Percentiles rank a stretch among this genome's conserved stretches.
Evolutionary conservation across 306 rosid genomes (phyloP).

Genomic region (Hippophae tibetana): DNA sequence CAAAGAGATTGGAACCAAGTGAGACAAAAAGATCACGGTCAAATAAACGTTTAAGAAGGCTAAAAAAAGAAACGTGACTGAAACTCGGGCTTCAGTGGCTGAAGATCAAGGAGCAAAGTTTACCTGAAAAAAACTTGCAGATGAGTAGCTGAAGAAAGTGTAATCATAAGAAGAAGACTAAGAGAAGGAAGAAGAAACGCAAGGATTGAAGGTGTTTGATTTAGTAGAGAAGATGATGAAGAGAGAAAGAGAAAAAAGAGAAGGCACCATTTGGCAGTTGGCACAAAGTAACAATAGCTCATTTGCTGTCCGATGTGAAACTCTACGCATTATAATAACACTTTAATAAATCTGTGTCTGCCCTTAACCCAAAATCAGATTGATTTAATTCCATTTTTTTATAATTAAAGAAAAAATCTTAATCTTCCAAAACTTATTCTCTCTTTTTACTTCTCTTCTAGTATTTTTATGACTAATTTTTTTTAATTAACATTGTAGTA

Average conservation of each 20-base stretch:
- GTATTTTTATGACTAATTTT: too few species aligned
- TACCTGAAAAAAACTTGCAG: slow-evolving; percentile 43
- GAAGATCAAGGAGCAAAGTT: slow-evolving; percentile 1
- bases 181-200: slow-evolving; percentile 1
- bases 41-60: slow-evolving; percentile 1
- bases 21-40: background rate
- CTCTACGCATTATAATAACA: too few species aligned
- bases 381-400: too few species aligned
- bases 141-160: slow-evolving; percentile 28
- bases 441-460: too few species aligned
- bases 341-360: too few species aligned
- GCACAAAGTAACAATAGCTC: slow-evolving; percentile 50
- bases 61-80: slow-evolving; percentile 7
- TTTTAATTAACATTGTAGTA: too few species aligned
- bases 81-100: slow-evolving; percentile 8
- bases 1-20: background rate
- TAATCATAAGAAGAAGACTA: too few species aligned
- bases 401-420: too few species aligned
- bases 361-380: too few species aligned
- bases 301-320: slow-evolving; percentile 32
- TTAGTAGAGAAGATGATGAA: slow-evolving; percentile 4
- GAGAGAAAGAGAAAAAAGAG: slow-evolving; percentile 14
- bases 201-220: background rate
- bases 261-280: slow-evolving; percentile 63
- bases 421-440: too few species aligned